These are phyloP conservation scores for Scenedesmus sp. DNA, from an alignment of 163 green algal species.

Conservation along the genomic window DNA sequence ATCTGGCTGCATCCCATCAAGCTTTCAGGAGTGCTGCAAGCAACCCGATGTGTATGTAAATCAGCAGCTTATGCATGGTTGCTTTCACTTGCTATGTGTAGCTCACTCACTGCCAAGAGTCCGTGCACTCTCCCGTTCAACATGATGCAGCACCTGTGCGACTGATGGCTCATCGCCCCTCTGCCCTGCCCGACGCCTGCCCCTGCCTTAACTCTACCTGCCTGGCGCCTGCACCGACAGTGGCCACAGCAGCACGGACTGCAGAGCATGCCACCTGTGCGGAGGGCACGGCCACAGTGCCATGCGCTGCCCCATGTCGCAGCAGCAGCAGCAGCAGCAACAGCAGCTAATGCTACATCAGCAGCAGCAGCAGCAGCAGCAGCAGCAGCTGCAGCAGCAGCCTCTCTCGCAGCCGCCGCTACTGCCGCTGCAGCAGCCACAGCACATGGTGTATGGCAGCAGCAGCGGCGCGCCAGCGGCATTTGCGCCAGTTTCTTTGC, in stretches of 20 bases:
- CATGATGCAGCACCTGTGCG: not conserved
- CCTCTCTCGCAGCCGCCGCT: not conserved
- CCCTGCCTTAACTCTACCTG: not conserved
- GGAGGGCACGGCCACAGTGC: not conserved
- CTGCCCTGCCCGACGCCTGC: not conserved
- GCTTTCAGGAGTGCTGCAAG: no score
- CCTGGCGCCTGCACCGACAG: not conserved
- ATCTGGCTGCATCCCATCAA: not conserved
- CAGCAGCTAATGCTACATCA: not conserved
- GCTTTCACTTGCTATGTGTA: no score
- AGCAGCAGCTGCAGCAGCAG: not conserved
- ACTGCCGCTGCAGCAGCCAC: not conserved
- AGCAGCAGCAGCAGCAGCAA: constrained; percentile 4
- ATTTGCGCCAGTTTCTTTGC: not conserved
- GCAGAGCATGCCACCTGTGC: not conserved
- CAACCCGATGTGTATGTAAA: no score
- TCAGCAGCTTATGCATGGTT: no score
- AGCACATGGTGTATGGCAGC: not conserved
- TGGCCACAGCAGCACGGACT: not conserved
- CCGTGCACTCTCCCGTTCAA: no score
- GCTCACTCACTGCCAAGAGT: no score
- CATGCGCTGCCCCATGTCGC: not conserved
- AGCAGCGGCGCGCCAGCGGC: not conserved
- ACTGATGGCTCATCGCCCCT: not conserved
- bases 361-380: not conserved